Percentiles rank a stretch among this genome's conserved stretches.
These are phyloP conservation scores for Coemansia sp. DNA, from an alignment of 192 early-diverging fungal species.

Conservation along the genomic window DNA sequence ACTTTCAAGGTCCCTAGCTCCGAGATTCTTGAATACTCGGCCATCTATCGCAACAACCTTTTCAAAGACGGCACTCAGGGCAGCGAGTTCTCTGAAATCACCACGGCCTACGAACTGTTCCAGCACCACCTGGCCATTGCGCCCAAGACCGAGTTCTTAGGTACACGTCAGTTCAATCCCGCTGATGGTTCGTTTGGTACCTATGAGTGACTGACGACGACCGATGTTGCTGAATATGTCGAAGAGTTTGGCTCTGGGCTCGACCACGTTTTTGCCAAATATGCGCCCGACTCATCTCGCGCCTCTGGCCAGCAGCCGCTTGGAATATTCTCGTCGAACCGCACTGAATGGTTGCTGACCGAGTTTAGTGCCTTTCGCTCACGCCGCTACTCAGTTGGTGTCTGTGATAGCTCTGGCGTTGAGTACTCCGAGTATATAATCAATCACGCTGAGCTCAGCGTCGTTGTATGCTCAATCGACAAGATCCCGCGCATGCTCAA, in stretches of 20 bases:
- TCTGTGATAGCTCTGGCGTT: conserved; percentile 78
- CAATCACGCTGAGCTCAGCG: conserved; percentile 71
- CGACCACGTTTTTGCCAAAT: conserved; percentile 60
- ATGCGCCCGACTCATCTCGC: conserved; percentile 1
- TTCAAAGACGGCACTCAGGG: conserved; percentile 11
- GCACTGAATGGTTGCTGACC: conserved; percentile 69
- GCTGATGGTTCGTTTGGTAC: conserved; percentile 8
- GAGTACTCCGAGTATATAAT: conserved; percentile 73
- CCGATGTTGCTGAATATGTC: conserved; percentile 68
- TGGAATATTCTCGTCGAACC: conserved; percentile 69
- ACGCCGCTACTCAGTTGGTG: conserved; percentile 61
- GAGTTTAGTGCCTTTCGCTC: conserved; percentile 64
- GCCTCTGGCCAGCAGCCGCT: conserved; percentile 47
- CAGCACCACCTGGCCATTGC: no score
- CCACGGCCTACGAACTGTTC: no score
- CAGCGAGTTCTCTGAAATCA: no score
- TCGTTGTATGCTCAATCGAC: conserved; percentile 54
- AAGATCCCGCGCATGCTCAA: conserved; percentile 50
- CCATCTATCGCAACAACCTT: conserved; percentile 6
- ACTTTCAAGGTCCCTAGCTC: conserved; percentile 33
- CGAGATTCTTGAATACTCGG: conserved; percentile 20
- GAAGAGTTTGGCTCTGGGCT: conserved; percentile 61
- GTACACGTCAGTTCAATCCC: neutral
- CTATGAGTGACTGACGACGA: conserved; percentile 51
- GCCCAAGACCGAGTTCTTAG: no score